Base-by-base conservation (phyloP, 2,329 filamentous ascomycete genomes). In the Aspergillus pseudoviridinutans region DNA sequence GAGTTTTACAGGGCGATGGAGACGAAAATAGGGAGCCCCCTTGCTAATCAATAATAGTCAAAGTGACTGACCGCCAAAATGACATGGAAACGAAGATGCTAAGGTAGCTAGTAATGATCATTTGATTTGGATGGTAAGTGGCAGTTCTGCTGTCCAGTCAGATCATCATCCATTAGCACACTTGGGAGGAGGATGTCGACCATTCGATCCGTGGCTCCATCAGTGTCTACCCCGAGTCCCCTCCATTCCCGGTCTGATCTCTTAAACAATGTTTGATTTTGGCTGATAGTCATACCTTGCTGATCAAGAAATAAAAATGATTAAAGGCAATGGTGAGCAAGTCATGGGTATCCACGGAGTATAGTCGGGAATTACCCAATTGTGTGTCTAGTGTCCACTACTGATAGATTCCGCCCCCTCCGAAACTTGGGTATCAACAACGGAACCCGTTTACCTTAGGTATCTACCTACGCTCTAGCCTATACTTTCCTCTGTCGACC, bases 371-470 rank as follows among this genome's bases (percentile, higher is more conserved):
- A 17, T 17, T 55, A 24, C 28, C 25, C 29, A 7, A 7, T 12
- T 14, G 49, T 14, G 22, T 25, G 20, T 51, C 54, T 52, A 51
- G 49, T 38, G 47, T 38, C 49, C 42, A 53, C 27, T 56, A 53
- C 27, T 56, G 51, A 42, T 38, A 14, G 32, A 38, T 38, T 17
- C 32, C 32, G 14, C 53, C 55, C 57, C 57, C 54, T 51, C 47
- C 14, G 44, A 51, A 56, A 50, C 53, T 64, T 64, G 61, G 61
- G 63, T 57, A 65, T 49, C 58, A 56, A 63, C 54, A 53, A 63
- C 54, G 51, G 14, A 17, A 56, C 25, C 54, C 50, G 50, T 42
- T 54, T 56, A 58, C 54, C 53, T 47, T 50, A 24, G 12, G 32
- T 35, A 17, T 14, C 32, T 32, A 14, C 12, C 29, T 14, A 5